Conservation (phyloP, 1,284 basidiomycete genomes). For the Ustilago trichophora region DNA sequence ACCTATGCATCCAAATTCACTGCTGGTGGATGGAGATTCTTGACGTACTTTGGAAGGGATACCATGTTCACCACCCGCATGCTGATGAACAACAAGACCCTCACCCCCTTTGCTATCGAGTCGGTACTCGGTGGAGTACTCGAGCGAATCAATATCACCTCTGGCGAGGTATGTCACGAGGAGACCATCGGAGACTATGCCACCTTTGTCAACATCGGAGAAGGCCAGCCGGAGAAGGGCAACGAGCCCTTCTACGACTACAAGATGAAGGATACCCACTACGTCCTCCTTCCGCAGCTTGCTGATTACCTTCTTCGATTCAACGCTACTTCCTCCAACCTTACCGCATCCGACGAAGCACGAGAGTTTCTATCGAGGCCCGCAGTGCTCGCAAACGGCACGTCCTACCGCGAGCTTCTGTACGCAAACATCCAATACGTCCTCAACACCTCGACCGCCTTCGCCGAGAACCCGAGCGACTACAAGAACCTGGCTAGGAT, state of each 20-base stretch:
- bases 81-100: slow-evolving; percentile 66
- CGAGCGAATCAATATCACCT: slow-evolving; percentile 68
- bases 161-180: slow-evolving; percentile 69
- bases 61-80: slow-evolving; percentile 69
- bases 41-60: slow-evolving; percentile 69
- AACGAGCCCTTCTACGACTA: slow-evolving; percentile 69
- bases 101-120: slow-evolving; percentile 68
- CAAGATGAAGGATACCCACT: slow-evolving; percentile 69
- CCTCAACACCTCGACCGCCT: slow-evolving; percentile 65
- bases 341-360: slow-evolving; percentile 53
- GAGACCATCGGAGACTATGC: slow-evolving; percentile 67
- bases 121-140: slow-evolving; percentile 69
- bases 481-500: slow-evolving; percentile 66
- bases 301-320: slow-evolving; percentile 68
- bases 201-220: slow-evolving; percentile 66
- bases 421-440: slow-evolving; percentile 65
- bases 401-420: slow-evolving; percentile 66
- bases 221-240: slow-evolving; percentile 67
- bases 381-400: slow-evolving; percentile 68
- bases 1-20: slow-evolving; percentile 68
- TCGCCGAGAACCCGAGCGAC: slow-evolving; percentile 62
- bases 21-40: slow-evolving; percentile 69
- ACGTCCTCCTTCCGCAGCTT: slow-evolving; percentile 69
- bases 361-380: slow-evolving; percentile 58
- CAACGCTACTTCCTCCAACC: slow-evolving; percentile 16